Evolutionary conservation across 371 early-diverging fungal species (phyloP), one percentile per base, ranked within the genome.

Genomic region (Mortierella sp.): DNA sequence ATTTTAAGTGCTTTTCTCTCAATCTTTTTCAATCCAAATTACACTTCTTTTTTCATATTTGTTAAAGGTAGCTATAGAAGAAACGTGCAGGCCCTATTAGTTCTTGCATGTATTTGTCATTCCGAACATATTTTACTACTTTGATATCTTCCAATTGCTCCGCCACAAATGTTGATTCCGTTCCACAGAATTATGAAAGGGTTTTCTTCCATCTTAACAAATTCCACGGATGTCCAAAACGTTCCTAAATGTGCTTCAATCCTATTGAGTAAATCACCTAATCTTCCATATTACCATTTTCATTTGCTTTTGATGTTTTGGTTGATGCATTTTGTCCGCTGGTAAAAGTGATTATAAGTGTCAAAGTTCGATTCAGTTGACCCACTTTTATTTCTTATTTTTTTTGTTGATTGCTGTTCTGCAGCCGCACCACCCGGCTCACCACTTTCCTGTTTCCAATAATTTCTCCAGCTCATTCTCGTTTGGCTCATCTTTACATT

Each of bases 321-420:
- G 26, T 29, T 53, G 19, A 26, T 53, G 9, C 34, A 57, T 57
- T 57, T 57, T 31, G 35, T 57, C 57, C 57, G 57, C 57, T 34
- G 4, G 31, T n/a, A 7, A 32, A 34, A 35, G 12, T 35, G n/a
- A 19, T 3, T 35, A 22, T 5, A 57, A 34, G 34, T 13, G 19
- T 57, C 57, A 57, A 35, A 57, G 57, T 57, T 57, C 22, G 57
- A 57, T n/a, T 34, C 19, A 56, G 22, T 56, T 56, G 57, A 29
- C 57, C n/a, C 57, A 32, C 19, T 57, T 57, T 57, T 32, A 32
- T 32, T 56, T 56, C 34, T 51, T 53, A 53, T 53, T 53, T 53
- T 26, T 28, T 53, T 15, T 53, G 15, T 28, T 28, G 10, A 53
- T 3, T 8, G 53, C 15, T 34, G 19, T 22, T 57, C 54, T 28